These are phyloP conservation scores for Hyphodiscus sp. DNA, from an alignment of 2,329 filamentous ascomycete species.

Conservation along the genomic window DNA sequence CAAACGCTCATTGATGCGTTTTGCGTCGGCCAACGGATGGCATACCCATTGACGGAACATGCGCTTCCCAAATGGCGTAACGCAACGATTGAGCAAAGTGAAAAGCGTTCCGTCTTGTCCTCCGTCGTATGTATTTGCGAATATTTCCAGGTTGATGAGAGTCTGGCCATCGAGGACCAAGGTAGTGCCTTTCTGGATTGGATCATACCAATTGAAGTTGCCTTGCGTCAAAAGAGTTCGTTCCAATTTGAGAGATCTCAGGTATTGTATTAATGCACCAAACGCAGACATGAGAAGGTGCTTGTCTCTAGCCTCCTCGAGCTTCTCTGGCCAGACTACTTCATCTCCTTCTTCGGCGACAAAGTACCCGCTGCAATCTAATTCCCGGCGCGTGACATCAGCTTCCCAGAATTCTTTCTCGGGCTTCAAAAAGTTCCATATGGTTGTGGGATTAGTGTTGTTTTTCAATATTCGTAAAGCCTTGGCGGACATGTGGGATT, in stretches of 20 bases:
- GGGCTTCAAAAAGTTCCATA: constrained; percentile 91
- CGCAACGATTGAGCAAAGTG: constrained; percentile 82
- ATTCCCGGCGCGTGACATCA: constrained; percentile 72
- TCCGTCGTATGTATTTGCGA: constrained; percentile 87
- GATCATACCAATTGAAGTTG: constrained; percentile 87
- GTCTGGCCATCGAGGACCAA: constrained; percentile 93
- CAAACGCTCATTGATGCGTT: constrained; percentile 85
- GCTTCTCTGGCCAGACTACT: constrained; percentile 67
- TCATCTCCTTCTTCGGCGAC: constrained; percentile 46
- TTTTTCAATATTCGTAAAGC: constrained; percentile 91
- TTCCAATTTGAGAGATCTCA: constrained; percentile 82
- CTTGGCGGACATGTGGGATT: constrained; percentile 78
- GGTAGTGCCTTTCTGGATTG: constrained; percentile 82
- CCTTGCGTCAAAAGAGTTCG: constrained; percentile 78
- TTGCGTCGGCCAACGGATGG: constrained; percentile 81
- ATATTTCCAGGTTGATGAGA: constrained; percentile 95
- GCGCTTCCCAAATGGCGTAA: constrained; percentile 95
- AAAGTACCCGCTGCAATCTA: constrained; percentile 78
- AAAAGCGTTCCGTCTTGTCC: constrained; percentile 83
- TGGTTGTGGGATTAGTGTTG: constrained; percentile 83
- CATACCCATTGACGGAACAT: constrained; percentile 97
- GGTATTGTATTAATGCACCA: constrained; percentile 81
- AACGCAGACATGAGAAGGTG: constrained; percentile 85
- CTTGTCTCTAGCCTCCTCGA: constrained; percentile 68
- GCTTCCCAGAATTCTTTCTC: constrained; percentile 87